Evolutionary conservation across 164 flowering plant genomes (phyloP), one percentile per base, ranked within the genome.

Genomic region (Vitis labrusca): DNA sequence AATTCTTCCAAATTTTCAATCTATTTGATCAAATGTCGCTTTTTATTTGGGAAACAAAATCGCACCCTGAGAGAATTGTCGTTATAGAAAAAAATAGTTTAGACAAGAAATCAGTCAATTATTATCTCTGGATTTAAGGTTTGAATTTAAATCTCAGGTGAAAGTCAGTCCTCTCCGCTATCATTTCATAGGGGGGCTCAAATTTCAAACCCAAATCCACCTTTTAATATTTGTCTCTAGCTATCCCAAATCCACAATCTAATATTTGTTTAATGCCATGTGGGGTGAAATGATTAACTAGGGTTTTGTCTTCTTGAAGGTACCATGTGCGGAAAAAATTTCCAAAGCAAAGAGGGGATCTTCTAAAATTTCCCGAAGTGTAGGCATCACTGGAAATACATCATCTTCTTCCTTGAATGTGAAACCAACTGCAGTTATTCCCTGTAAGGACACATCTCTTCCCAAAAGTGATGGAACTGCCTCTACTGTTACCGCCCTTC

Each of bases 311-410:
- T 65, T 37, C 44, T 57, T 83, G 73, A 68, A 90, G 90, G 87
- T 77, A 37, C 84, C 82, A 13, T 78, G 82, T 67, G 61, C 81
- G 8, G 63, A 79, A 11, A 80, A 89, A 73, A 59, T 78, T 32
- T 64, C 81, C 51, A 86, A 80, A 80, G 66, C 73, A 13, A 91
- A 78, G 79, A 91, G 85, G 78, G 84, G 65, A 56, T n/a, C 80
- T 63, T 72, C 85, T 51, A 48, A 84, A 30, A 58, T 52, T 29
- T 49, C 53, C 37, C 59, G 48, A 3, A 80, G 27, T 55, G 64
- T 75, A 49, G 63, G 68, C 19, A n/a, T 74, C 64, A 67, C 79
- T 2, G 73, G 67, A 50, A 76, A 30, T 30, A 54, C 56, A 65
- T 58, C 81, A 27, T 71, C 80, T 47, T 59, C 77, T n/a, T 56